Evolutionary conservation across 1,284 basidiomycete species (phyloP), one percentile per base, ranked within the genome.

Genomic region (Apiotrichum porosum): DNA sequence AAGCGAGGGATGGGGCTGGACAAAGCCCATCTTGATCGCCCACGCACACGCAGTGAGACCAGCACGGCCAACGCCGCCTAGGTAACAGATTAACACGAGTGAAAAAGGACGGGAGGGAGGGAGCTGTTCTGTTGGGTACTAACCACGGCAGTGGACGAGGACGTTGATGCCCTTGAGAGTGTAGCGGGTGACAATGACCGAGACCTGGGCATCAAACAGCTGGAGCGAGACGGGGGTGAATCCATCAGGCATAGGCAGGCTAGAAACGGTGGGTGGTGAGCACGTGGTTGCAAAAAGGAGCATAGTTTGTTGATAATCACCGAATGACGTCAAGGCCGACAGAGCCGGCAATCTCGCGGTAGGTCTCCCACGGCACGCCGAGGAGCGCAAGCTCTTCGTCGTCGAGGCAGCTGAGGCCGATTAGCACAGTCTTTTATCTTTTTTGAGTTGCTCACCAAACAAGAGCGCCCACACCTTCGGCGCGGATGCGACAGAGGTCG

Each of bases 1-100:
- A 3, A 71, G 55, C 12, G 65, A 65, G 2, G 68, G 66, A 43
- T 71, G 68, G 12, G 69, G 66, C 22, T 69, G 63, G 10, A 79
- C 74, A 33, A 97, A 79, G 6, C 93, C 93, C 61, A 97, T 83
- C 70, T 89, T 93, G 53, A 95, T 77, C 66, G 89, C 80, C 94
- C 94, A 97, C 57, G 86, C 86, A 61, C 87, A 90, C 1, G 93
- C 93, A 30, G 97, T 80, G 34, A 97, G 79, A 1, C 93, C 93
- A 0, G 94, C 94, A 22, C 94, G 81, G 1, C 94, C 94, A 5
- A 98, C 87, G 6, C 94, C 94, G 45, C 69, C 69, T 71, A 33
- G 19, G 26, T 13, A 12, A 23, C 22, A n/a, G 24, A 42, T 44
- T 37, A 52, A 40, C 39, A 42, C 18, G 10, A 14, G n/a, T n/a